Evolutionary conservation across 2,329 filamentous ascomycete species (phyloP), one percentile per base, ranked within the genome.

Genomic region (Aspergillus glaucus): DNA sequence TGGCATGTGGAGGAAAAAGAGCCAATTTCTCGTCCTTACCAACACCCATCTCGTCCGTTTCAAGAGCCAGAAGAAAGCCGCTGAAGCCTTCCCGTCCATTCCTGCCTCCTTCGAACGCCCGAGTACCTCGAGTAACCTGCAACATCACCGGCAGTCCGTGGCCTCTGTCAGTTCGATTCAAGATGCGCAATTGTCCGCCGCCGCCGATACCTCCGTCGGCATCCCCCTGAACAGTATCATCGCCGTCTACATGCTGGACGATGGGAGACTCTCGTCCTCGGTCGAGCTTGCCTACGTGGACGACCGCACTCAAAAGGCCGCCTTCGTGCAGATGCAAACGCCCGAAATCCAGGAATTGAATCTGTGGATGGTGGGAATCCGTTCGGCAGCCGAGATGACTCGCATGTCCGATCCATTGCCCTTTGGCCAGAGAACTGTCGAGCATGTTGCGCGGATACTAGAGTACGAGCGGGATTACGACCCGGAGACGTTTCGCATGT

Each of bases 1-100:
- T 48, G 79, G 80, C 51, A 80, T 87, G 75, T 85, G 87, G 67
- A 75, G 84, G 62, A 86, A 86, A 69, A 86, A 84, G 70, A 84
- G 79, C 66, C 84, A 87, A 63, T 88, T 85, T 58, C 70, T 88
- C 47, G 85, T 87, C 12, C 71, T 88, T 55, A 88, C 84, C 6
- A 84, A 87, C 55, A 79, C 77, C 5, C 81, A 87, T 63, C 68
- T 88, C 48, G 69, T 87, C 47, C 77, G 84, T 10, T 87, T 85
- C 71, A 86, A 87, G 65, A 85, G 73, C 58, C 81, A 86, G 56
- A 69, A 74, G 41, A 84, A 84, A 62, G 85, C 85, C 10, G 74
- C 77, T 24, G 84, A 87, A 50, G 71, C 75, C 36, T 87, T 87
- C 56, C 75, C 78, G 42, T 72, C 67, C 4, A 77, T 80, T 45